Base-by-base conservation (phyloP, 202 grass and related monocot species). In the Brachypodium distachyon region DNA sequence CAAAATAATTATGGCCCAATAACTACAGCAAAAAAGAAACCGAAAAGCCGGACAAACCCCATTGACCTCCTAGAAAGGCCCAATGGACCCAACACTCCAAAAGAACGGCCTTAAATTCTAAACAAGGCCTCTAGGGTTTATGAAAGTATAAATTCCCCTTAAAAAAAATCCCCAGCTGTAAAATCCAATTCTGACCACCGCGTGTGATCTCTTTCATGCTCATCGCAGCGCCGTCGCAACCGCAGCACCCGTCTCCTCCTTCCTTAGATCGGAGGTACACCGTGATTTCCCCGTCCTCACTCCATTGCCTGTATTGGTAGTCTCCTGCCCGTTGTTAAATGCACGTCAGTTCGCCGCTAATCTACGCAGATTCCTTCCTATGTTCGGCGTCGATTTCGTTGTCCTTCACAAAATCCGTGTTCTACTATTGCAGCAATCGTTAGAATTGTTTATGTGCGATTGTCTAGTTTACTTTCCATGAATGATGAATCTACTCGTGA, bases 181-280 rank as follows among this genome's bases (percentile, higher is more conserved):
- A 60, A 29, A 7, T 68, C 64, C 44, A 18, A 42, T 42, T 21
- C 59, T 25, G 4, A 19, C 31, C 21, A 22, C 61, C 34, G 1
- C 18, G 26, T 16, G 17, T 6, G 1, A 10, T 25, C 12, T 18
- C 44, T 12, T 13, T 5, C 12, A 34, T 52, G 6, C 4, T 34
- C 37, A 33, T 37, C 48, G 34, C 59, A 7, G 23, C 25, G 26
- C 11, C 21, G 51, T 10, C 37, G 67, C 52, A 11, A 51, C 39
- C 8, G 14, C 66, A 40, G 63, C 63, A 34, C 44, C 25, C 57
- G 23, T 25, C 46, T 13, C 1, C 31, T 23, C 32, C 18, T 41
- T 68, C 33, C n/a, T n/a, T n/a, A n/a, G n/a, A 6, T 4, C 17
- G 55, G 69, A 85, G 83, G 76, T 80, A 31, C 32, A 14, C n/a